Base-by-base conservation (phyloP, 441 rosid genomes). In the Hura crepitans region DNA sequence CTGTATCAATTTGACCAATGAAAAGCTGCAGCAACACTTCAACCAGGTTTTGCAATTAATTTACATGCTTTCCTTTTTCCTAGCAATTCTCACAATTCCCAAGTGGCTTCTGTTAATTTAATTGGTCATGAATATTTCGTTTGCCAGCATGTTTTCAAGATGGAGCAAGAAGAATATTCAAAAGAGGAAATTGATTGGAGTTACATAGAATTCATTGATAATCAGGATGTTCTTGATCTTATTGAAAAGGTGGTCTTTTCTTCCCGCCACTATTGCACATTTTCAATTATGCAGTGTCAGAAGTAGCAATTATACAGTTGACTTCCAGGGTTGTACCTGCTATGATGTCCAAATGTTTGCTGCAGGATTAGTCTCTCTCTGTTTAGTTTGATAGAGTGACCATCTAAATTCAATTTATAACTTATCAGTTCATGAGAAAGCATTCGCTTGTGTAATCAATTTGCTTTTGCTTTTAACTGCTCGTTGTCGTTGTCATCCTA, bases 11-110 rank as follows among this genome's bases (percentile, higher is more conserved):
- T 88, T 93, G 84, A 96, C 98, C 18, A 93, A 93, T 78, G 98
- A 93, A 84, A 93, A 91, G 91, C 90, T 93, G 76, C 98, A 93
- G 82, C 97, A 93, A 77, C 96, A 93, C 81, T 93, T 93, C 74
- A 93, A 93, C 70, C 94, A 93, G 98, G 98, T 91, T 75, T 47
- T 70, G 14, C 42, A 51, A 30, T 35, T 46, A 33, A 37, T 12
- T 43, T 37, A 12, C 25, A 11, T 74, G 20, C 92, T n/a, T n/a
- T 75, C 56, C 42, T 58, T 33, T 39, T 84, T 69, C 20, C 20
- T 69, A 62, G 61, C 55, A 58, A 66, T 42, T 62, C 33, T 20
- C 45, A 51, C 31, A 51, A 53, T 62, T 30, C 58, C 55, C n/a
- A 64, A 62, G 51, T 70, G 62, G 58, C 27, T 30, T 68, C 25